Conservation (phyloP, 331 rosid species). For the Pyrus hybrid region DNA sequence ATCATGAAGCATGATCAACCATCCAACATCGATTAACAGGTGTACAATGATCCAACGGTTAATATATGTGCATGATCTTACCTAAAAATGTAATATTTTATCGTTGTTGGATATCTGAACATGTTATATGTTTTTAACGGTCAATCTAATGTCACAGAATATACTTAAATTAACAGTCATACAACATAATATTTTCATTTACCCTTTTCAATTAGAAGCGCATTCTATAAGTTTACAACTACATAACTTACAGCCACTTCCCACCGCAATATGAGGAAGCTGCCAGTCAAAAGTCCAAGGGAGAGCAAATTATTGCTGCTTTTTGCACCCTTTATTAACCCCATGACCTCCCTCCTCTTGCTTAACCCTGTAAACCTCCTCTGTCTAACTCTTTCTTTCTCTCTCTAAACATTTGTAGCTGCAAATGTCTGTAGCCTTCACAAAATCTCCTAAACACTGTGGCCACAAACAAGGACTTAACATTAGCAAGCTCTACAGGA, state of each 20-base stretch:
- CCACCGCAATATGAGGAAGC: constrained; percentile 10
- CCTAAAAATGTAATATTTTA: background rate
- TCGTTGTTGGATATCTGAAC: background rate
- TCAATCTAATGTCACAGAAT: background rate
- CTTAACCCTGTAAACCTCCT: constrained; percentile 39
- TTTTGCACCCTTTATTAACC: constrained; percentile 16
- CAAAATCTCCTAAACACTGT: constrained; percentile 79
- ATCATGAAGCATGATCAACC: background rate
- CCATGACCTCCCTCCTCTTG: constrained; percentile 20
- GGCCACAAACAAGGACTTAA: constrained; percentile 39
- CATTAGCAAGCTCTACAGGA: constrained; percentile 48
- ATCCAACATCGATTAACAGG: background rate
- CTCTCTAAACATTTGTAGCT: background rate
- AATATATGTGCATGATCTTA: constrained; percentile 2
- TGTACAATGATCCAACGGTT: constrained; percentile 15
- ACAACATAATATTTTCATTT: background rate
- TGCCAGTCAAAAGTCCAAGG: constrained; percentile 39
- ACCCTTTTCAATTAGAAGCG: background rate
- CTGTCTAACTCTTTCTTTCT: background rate
- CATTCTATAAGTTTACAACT: constrained; percentile 2
- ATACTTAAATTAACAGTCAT: no score
- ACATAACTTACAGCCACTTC: background rate
- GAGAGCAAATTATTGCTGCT: constrained; percentile 33
- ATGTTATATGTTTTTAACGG: background rate
- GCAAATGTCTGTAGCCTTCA: constrained; percentile 60